Percentiles rank a stretch among this genome's conserved stretches.
These are phyloP conservation scores for Bimuria novae-zelandiae DNA, from an alignment of 2,329 filamentous ascomycete genomes.

Conservation along the genomic window DNA sequence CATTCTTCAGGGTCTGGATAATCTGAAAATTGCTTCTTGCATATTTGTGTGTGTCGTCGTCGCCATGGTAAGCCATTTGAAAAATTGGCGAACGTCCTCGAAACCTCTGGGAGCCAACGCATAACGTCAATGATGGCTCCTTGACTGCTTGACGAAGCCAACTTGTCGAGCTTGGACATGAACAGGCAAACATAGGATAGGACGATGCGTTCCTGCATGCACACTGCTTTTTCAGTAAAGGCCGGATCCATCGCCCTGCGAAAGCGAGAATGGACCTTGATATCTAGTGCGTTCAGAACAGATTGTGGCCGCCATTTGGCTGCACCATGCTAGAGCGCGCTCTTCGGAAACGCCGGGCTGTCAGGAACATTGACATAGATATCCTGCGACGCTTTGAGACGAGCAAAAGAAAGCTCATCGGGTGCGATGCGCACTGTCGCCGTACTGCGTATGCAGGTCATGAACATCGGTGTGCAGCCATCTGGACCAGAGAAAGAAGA, in stretches of 20 bases:
- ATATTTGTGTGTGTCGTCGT: no score
- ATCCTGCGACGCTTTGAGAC: slow-evolving; percentile 6
- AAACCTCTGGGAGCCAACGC: slow-evolving; percentile 5
- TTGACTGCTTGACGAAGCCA: background rate
- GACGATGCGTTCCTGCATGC: slow-evolving; percentile 45
- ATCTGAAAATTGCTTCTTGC: no score
- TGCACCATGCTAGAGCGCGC: background rate
- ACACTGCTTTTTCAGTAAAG: slow-evolving; percentile 49
- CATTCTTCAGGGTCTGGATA: no score
- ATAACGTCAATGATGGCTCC: slow-evolving; percentile 3
- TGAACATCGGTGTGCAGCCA: background rate
- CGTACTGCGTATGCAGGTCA: slow-evolving; percentile 4
- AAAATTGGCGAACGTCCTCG: no score
- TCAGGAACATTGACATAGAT: slow-evolving; percentile 3
- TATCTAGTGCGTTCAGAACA: slow-evolving; percentile 5
- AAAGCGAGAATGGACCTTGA: background rate
- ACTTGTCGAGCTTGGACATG: background rate
- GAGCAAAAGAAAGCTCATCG: slow-evolving; percentile 12
- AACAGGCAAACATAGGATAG: background rate
- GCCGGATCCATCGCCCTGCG: slow-evolving; percentile 43
- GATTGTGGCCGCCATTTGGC: background rate
- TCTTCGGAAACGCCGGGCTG: slow-evolving; percentile 2
- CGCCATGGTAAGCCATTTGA: no score
- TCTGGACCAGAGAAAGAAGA: background rate
- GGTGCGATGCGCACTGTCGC: slow-evolving; percentile 9